Percentiles rank a stretch among this genome's conserved stretches.
Conservation (phyloP, 73 alveolate species). For the Stentor roeselii region DNA sequence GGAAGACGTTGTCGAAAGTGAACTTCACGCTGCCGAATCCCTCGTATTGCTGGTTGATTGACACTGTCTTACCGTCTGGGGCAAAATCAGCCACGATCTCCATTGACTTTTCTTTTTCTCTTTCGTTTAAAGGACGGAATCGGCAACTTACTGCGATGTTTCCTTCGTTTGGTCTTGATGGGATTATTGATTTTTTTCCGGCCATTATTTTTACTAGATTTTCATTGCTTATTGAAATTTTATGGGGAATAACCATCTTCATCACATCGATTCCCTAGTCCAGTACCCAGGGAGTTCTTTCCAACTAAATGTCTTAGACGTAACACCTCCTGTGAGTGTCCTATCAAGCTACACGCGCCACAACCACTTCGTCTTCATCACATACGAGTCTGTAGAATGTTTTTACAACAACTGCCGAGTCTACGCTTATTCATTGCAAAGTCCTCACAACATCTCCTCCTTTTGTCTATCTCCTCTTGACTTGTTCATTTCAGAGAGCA, state of each 20-base stretch:
- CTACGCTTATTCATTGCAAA: not conserved
- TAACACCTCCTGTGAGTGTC: not conserved
- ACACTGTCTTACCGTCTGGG: too few species aligned
- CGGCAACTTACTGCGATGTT: too few species aligned
- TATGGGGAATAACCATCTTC: not conserved
- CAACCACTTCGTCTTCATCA: not conserved
- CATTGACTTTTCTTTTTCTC: too few species aligned
- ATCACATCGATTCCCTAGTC: not conserved
- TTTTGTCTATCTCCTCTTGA: not conserved
- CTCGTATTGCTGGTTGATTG: too few species aligned
- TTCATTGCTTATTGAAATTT: too few species aligned
- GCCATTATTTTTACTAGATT: too few species aligned
- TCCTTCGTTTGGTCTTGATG: too few species aligned
- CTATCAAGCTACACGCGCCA: not conserved
- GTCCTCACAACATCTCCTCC: not conserved
- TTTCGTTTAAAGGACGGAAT: too few species aligned
- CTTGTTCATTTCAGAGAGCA: not conserved
- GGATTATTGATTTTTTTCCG: too few species aligned
- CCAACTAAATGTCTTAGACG: not conserved
- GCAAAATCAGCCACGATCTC: too few species aligned
- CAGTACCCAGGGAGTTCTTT: not conserved
- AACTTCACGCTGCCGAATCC: constrained; percentile 68
- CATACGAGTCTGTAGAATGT: not conserved
- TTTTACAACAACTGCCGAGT: not conserved
- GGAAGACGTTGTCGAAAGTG: constrained; percentile 44